A percentile compares a stretch with the other conserved stretches of the same genome.
Evolutionary conservation across 345 rosid species (phyloP).

Genomic region (Salix purpurea): DNA sequence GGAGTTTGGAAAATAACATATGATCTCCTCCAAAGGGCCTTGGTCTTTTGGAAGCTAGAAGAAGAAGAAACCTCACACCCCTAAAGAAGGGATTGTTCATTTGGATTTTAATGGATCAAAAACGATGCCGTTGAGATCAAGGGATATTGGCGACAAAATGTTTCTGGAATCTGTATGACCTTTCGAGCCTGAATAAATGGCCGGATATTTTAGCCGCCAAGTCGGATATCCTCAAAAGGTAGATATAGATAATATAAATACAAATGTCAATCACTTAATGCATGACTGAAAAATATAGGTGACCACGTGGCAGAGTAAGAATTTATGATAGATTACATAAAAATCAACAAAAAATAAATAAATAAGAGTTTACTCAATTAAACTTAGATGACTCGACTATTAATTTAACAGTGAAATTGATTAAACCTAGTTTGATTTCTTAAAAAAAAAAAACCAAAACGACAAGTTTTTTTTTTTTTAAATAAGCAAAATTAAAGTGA

Average conservation of each 20-base stretch:
- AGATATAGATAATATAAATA: background rate
- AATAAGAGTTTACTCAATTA: too few relatives aligned
- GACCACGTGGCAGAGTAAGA: background rate
- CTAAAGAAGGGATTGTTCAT: background rate
- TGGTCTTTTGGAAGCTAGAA: constrained; percentile 14
- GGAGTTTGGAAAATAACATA: constrained; percentile 4
- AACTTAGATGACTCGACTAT: too few relatives aligned
- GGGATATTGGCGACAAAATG: background rate
- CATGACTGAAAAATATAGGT: background rate
- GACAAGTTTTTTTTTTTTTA: too few relatives aligned
- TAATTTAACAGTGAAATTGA: too few relatives aligned
- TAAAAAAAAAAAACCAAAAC: too few relatives aligned
- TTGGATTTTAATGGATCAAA: background rate
- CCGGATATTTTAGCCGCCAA: constrained; percentile 9
- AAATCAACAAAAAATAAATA: too few relatives aligned
- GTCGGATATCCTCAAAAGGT: background rate
- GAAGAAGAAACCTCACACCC: constrained; percentile 25
- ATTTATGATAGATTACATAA: background rate
- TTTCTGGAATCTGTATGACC: constrained; percentile 18
- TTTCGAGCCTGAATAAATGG: background rate
- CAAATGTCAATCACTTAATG: background rate
- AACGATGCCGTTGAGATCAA: background rate
- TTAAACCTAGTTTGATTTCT: too few relatives aligned
- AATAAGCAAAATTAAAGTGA: too few relatives aligned
- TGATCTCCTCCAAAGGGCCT: background rate